Evolutionary conservation across 2,329 filamentous ascomycete species (phyloP), one percentile per base, ranked within the genome.

Genomic region (Fusarium pilosicola): DNA sequence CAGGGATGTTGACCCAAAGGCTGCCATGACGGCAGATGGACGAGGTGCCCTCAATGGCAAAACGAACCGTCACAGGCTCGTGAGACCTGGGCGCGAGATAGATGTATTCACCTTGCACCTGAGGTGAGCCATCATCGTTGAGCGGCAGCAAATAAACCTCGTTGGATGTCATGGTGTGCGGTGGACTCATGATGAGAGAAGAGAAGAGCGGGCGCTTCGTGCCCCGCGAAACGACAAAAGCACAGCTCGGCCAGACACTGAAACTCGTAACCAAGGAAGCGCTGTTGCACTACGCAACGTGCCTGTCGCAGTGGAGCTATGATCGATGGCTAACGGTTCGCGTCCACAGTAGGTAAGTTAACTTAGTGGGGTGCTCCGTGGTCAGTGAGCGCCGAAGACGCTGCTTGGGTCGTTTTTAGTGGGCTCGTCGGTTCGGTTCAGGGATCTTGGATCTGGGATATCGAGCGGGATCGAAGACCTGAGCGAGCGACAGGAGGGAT

Each of bases 1-100:
- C 89, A 13, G 96, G 96, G 69, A 98, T 93, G 82, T 99, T 99
- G 79, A 97, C 93, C 96, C 96, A 99, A 72, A 99, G 88, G 80
- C 94, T 98, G 68, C 97, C 96, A 84, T 97, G 88, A 76, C 95
- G 91, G 83, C 95, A 98, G 86, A 99, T 96, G 71, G 96, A 97
- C 81, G 96, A 97, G 65, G 94, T 96, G 71, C 96, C 95, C 83
- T 98, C 93, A 77, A 98, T 96, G 76, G 94, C 90, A 83, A 99
- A 97, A 68, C 96, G 92, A 65, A 98, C 86, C 60, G 89, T 89
- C 79, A 98, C 92, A 46, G 93, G 93, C n/a, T 92, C 88, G 45
- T 88, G 89, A 24, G 93, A 92, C 74, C 85, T 85, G 24, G 96
- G 91, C 2, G 95, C 93, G 48, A 99, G 87, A 82, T 97, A 97